Evolutionary conservation across 2,329 filamentous ascomycete genomes (phyloP), one percentile per base, ranked within the genome.

Genomic region (Cadophora gregata): DNA sequence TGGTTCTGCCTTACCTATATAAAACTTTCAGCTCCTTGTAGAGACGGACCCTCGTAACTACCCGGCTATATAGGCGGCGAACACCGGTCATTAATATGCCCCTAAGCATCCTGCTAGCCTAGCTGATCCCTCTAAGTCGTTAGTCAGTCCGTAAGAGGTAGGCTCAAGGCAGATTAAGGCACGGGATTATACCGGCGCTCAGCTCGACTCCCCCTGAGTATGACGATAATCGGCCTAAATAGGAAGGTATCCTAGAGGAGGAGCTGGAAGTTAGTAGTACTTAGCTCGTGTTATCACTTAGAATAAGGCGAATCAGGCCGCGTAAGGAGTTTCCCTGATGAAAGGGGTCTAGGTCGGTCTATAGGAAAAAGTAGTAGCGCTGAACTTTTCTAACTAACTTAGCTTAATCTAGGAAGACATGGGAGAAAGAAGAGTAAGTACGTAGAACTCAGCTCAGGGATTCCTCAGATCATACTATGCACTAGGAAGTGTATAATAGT

Each of bases 271-370:
- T n/a, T 62, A 65, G 45, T 65, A n/a, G 51, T 59, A 53, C 64
- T 67, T 36, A 67, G 60, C 60, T 67, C 36, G 64, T 67, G 38
- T 67, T 63, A 29, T 63, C 53, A 63, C 64, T 63, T 59, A 67
- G 45, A 24, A 63, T 63, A 67, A 63, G 60, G 53, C 42, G n/a
- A 67, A 60, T 63, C 42, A 64, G 27, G 62, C 53, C 53, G 53
- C 62, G 61, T 60, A 60, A 62, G 48, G 53, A 67, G 58, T 65
- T 62, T 21, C 63, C 47, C n/a, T 65, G 33, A 56, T 65, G 47
- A 65, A 65, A 67, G 31, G 53, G 45, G 53, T 66, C n/a, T 62
- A 42, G 53, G 60, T 63, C 24, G 60, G 61, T 67, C 36, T 50
- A 59, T 38, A 64, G 31, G 58, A 62, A 65, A 47, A 67, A 48